These are phyloP conservation scores for Penicillium sp. DNA, from an alignment of 2,329 filamentous ascomycete genomes.

Conservation along the genomic window DNA sequence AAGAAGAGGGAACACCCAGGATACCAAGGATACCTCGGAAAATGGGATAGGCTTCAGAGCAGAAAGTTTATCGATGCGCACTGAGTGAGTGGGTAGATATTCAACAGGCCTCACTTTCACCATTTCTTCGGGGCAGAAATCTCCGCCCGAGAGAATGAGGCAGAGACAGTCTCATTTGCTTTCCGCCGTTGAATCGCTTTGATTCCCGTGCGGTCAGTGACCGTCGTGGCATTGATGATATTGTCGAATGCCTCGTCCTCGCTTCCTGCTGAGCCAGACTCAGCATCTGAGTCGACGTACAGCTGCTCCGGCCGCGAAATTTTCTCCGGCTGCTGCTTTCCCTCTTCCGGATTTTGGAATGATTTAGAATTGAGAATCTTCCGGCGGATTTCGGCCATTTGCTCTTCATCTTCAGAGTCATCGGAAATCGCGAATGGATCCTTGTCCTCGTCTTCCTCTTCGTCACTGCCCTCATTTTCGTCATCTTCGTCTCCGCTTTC, in stretches of 20 bases:
- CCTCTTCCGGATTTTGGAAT: constrained; percentile 54
- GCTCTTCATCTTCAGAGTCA: constrained; percentile 70
- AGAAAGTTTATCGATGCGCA: not conserved
- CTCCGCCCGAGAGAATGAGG: constrained; percentile 43
- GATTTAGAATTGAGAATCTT: constrained; percentile 86
- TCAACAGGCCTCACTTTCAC: constrained; percentile 18
- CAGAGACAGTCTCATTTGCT: constrained; percentile 42
- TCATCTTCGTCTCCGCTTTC: constrained; percentile 42
- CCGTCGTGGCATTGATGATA: constrained; percentile 82
- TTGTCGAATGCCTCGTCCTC: constrained; percentile 74
- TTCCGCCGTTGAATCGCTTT: constrained; percentile 52
- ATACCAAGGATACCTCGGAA: not conserved
- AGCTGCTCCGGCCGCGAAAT: constrained; percentile 51
- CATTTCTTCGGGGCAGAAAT: constrained; percentile 43
- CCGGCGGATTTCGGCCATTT: constrained; percentile 85
- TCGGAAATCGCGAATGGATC: constrained; percentile 72
- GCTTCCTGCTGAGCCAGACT: constrained; percentile 60
- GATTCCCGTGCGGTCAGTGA: constrained; percentile 76
- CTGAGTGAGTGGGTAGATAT: not conserved
- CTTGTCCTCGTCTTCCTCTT: constrained; percentile 41
- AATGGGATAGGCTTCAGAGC: not conserved
- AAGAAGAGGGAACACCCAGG: not conserved
- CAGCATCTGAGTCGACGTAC: constrained; percentile 54
- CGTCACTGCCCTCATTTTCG: constrained; percentile 37
- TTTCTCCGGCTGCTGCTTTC: constrained; percentile 52